A percentile compares a stretch with the other conserved stretches of the same genome.
Conservation (phyloP, 2,329 filamentous ascomycete genomes). For the Elsinoe arachidis region DNA sequence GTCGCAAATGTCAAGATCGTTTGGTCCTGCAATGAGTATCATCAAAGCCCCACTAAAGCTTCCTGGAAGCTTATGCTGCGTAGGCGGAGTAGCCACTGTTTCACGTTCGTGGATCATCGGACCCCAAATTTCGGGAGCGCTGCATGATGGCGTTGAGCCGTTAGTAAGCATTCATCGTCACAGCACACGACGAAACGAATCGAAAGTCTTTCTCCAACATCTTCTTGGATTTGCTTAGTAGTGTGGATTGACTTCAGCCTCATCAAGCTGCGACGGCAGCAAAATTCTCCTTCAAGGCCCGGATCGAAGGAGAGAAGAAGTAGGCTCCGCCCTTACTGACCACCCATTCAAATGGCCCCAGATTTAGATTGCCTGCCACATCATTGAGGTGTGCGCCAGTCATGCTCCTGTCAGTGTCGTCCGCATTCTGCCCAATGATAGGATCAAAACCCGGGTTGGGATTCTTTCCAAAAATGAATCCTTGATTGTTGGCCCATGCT, state of each 20-base stretch:
- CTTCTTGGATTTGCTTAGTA: no score
- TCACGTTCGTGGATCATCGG: no score
- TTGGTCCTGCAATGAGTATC: constrained; percentile 1
- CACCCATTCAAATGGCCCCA: constrained; percentile 27
- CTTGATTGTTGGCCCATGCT: constrained; percentile 21
- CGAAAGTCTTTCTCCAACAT: no score
- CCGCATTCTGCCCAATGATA: constrained; percentile 25
- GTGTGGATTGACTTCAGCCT: background rate
- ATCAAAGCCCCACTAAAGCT: background rate
- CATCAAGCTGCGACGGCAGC: background rate
- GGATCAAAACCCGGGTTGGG: constrained; percentile 29
- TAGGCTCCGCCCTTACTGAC: constrained; percentile 38
- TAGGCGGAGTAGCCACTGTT: no score
- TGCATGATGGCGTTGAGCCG: no score
- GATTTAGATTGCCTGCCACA: constrained; percentile 14
- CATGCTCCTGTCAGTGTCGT: constrained; percentile 18
- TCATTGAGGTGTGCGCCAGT: constrained; percentile 19
- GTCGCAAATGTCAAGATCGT: background rate
- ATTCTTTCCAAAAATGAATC: constrained; percentile 21
- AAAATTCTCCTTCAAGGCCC: constrained; percentile 15
- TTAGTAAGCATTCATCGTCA: no score
- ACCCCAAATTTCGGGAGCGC: no score
- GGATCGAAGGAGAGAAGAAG: constrained; percentile 39
- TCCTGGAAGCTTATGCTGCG: background rate
- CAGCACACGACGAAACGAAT: no score